Evolutionary conservation across 192 early-diverging fungal species (phyloP), one percentile per base, ranked within the genome.

Genomic region (Entomortierella chlamydospora): DNA sequence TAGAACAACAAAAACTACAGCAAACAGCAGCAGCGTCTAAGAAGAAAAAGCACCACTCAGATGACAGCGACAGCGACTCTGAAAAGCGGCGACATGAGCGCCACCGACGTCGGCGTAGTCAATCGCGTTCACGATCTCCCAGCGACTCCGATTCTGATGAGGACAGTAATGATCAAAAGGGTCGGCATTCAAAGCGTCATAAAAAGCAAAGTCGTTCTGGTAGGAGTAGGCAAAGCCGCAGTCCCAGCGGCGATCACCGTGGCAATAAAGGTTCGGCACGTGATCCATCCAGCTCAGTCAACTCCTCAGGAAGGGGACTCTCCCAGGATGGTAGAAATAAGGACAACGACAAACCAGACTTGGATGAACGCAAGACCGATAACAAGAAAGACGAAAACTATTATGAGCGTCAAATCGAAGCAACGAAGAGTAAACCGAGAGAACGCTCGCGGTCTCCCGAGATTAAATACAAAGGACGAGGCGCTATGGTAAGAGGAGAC

Each of bases 381-480:
- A 34, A 3, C 17, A 18, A 39, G n/a, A 62, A 60, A 20, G 42
- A 43, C 37, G 58, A 23, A 1, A 60, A 56, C 20, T 34, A 25
- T 39, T 26, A 57, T 31, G 45, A 61, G 20, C 50, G 20, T 11
- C 45, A 12, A 17, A 4, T 4, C 3, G 45, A 47, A 47, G 20
- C 45, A 17, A 20, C 4, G 20, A 5, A 17, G 15, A 17, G 15
- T 17, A 39, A 54, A 22, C 39, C 33, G 0, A 54, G 61, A 29
- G 59, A 70, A 9, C 62, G 72, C 34, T 81, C 81, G 20, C 53
- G 68, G 2, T 76, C 78, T 3, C 84, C 87, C 0, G 72, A 72
- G 29, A 74, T 89, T 37, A 81, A 82, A 30, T 89, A 85, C 59
- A 89, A 89, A 64, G 87, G 87, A 37, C 78, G 87, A 28, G 87